phyloP scores from a whole-genome alignment of 305 asterid genomes.

The Withania somnifera region DNA sequence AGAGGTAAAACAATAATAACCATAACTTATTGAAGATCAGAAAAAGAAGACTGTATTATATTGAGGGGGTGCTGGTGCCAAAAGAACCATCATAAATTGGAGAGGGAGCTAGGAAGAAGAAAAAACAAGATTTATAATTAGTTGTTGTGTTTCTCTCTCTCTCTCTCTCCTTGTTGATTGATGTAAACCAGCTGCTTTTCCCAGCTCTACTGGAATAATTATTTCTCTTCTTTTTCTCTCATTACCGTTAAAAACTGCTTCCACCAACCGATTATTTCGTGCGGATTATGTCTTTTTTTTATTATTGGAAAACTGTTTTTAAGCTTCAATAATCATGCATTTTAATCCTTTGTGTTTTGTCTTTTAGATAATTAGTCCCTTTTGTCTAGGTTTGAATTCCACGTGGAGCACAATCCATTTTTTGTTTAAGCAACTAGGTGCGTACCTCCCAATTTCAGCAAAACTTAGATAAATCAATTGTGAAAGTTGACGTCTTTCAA shows the following conservation, averaged over 20 bases:
- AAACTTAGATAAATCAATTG: too few species aligned
- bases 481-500: too few species aligned
- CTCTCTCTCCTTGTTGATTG: neutral
- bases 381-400: neutral
- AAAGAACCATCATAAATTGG: slow-evolving; percentile 12
- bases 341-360: neutral
- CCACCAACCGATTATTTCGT: neutral
- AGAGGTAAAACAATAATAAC: slow-evolving; percentile 17
- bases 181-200: neutral
- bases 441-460: too few species aligned
- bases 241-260: neutral
- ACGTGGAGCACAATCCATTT: too few species aligned
- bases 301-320: neutral
- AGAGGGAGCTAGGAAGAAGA: neutral
- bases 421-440: too few species aligned
- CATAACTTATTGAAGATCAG: slow-evolving; percentile 18
- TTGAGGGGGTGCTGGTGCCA: slow-evolving; percentile 17
- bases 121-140: neutral
- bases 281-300: neutral
- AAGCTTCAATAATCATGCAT: neutral
- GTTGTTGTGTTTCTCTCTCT: neutral
- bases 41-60: slow-evolving; percentile 6
- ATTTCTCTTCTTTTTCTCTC: slow-evolving; percentile 1
- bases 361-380: neutral
- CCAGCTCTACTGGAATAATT: slow-evolving; percentile 3